phyloP scores from a whole-genome alignment of 192 early-diverging fungal genomes.

The Umbelopsis isabellina region DNA sequence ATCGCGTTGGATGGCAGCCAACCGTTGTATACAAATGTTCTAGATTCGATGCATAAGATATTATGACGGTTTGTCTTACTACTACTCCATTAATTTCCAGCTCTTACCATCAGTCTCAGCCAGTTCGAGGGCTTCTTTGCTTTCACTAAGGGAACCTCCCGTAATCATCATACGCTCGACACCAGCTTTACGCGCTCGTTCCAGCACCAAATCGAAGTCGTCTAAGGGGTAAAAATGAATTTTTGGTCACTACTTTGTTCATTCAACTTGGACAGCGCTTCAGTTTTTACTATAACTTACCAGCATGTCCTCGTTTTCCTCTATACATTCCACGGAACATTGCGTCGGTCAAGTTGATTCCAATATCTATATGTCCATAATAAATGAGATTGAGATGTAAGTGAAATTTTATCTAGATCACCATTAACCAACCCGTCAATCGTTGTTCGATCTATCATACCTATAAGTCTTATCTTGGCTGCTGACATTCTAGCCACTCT shows the following conservation, averaged over 20 bases:
- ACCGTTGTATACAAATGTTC: conserved; percentile 64
- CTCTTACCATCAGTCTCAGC: conserved; percentile 51
- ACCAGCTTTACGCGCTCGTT: conserved; percentile 65
- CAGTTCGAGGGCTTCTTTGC: conserved; percentile 61
- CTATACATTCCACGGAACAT: conserved; percentile 85
- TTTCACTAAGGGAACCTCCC: conserved; percentile 66
- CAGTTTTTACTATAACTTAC: conserved; percentile 31
- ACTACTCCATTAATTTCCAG: neutral
- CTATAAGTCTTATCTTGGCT: conserved; percentile 12
- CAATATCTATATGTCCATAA: conserved; percentile 67
- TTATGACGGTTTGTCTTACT: neutral
- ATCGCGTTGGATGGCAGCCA: conserved; percentile 87
- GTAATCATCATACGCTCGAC: conserved; percentile 86
- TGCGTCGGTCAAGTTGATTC: conserved; percentile 85
- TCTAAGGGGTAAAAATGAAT: conserved; percentile 44
- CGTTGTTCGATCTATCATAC: neutral
- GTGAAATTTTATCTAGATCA: too few species aligned
- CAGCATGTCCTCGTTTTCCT: conserved; percentile 72
- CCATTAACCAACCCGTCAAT: neutral
- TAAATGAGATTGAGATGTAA: neutral
- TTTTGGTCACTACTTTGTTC: neutral
- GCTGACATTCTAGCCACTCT: too few species aligned
- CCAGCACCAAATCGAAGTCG: conserved; percentile 66
- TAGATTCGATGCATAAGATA: neutral
- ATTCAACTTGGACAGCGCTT: neutral